These are phyloP conservation scores for Russula foetens DNA, from an alignment of 768 basidiomycete genomes.

Conservation along the genomic window DNA sequence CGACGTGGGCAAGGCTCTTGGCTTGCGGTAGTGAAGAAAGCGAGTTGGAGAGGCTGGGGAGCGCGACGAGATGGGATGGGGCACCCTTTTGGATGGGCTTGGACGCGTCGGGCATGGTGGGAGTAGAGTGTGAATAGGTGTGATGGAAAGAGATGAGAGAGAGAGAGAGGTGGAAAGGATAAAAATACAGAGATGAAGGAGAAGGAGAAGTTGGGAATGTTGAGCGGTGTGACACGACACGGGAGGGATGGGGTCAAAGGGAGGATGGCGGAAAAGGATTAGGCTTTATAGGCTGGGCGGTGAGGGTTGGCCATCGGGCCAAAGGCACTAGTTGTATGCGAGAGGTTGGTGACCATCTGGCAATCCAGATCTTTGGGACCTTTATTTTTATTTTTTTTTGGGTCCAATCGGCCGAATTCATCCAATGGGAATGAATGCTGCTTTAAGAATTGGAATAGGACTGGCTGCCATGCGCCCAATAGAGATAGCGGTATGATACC, in stretches of 20 bases:
- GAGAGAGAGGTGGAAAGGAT: not conserved
- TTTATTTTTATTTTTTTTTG: constrained; percentile 6
- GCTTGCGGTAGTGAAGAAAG: constrained; percentile 66
- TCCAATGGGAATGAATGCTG: constrained; percentile 11
- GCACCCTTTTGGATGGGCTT: constrained; percentile 22
- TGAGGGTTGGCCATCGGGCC: not conserved
- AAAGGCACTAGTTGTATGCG: too few species aligned
- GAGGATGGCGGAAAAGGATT: constrained; percentile 22
- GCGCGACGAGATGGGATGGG: constrained; percentile 54
- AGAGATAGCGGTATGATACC: not conserved
- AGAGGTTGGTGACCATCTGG: constrained; percentile 19
- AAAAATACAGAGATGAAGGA: constrained; percentile 8
- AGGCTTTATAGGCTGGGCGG: constrained; percentile 24
- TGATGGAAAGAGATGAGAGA: constrained; percentile 11
- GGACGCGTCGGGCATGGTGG: constrained; percentile 33
- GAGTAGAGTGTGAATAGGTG: constrained; percentile 20
- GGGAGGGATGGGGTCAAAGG: constrained; percentile 17
- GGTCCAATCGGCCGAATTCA: constrained; percentile 14
- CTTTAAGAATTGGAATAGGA: too few species aligned
- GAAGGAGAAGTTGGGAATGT: constrained; percentile 3
- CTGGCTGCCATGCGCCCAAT: too few species aligned
- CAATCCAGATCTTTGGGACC: constrained; percentile 5
- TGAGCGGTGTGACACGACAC: constrained; percentile 4
- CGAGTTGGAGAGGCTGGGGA: constrained; percentile 63
- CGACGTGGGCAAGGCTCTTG: constrained; percentile 56